Percentiles rank a stretch among this genome's conserved stretches.
These are phyloP conservation scores for Pichia phayaonensis DNA, from an alignment of 805 yeast species.

Conservation along the genomic window DNA sequence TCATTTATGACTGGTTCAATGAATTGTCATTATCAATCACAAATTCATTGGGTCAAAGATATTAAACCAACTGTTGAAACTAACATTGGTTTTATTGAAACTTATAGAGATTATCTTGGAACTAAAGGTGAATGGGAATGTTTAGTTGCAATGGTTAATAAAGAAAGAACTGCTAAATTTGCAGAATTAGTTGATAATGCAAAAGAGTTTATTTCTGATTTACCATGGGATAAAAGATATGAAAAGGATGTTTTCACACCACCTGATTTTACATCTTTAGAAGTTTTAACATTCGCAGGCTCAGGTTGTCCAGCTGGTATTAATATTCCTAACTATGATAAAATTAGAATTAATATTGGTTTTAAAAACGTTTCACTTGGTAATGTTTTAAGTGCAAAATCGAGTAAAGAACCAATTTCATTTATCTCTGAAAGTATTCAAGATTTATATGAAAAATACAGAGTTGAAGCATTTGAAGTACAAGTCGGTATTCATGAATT, in stretches of 20 bases:
- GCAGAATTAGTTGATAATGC: slow-evolving; percentile 63
- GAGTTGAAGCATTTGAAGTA: slow-evolving; percentile 81
- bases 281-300: slow-evolving; percentile 83
- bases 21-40: slow-evolving; percentile 79
- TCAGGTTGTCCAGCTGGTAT: slow-evolving; percentile 91
- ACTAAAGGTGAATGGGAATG: slow-evolving; percentile 94
- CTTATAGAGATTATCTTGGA: slow-evolving; percentile 88
- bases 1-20: slow-evolving; percentile 77
- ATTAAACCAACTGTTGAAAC: slow-evolving; percentile 71
- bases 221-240: slow-evolving; percentile 72
- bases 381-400: slow-evolving; percentile 70
- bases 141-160: slow-evolving; percentile 81
- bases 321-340: slow-evolving; percentile 89
- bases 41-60: slow-evolving; percentile 83
- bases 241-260: slow-evolving; percentile 86
- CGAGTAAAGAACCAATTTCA: slow-evolving; percentile 60
- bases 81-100: slow-evolving; percentile 86
- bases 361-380: slow-evolving; percentile 89
- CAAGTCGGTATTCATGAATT: slow-evolving; percentile 92
- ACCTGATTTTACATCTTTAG: slow-evolving; percentile 88
- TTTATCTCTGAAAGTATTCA: slow-evolving; percentile 50
- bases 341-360: slow-evolving; percentile 74
- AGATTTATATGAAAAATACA: slow-evolving; percentile 57
- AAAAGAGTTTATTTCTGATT: slow-evolving; percentile 47
- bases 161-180: slow-evolving; percentile 77